Conservation (phyloP, 257 asterid genomes). For the Verbena officinalis region DNA sequence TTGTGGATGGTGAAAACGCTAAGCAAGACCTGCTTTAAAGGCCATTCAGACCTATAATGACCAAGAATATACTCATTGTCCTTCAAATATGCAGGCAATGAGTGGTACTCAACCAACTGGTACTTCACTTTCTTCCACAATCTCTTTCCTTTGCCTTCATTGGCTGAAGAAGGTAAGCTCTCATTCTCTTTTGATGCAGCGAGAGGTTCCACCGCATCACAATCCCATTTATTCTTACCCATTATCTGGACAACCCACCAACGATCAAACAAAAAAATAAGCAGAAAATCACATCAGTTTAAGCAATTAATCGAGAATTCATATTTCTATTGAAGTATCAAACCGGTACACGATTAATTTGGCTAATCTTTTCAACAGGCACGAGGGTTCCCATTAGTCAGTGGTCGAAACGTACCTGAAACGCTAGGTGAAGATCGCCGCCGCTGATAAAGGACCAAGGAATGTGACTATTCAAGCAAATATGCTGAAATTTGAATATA, state of each 20-base stretch:
- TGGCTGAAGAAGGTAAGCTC: conserved; percentile 26
- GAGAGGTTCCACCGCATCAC: conserved; percentile 25
- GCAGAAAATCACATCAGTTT: conserved; percentile 2
- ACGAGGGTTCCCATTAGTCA: neutral
- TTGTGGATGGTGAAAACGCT: conserved; percentile 92
- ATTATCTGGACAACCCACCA: conserved; percentile 43
- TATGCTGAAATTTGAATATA: neutral
- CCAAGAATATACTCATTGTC: conserved; percentile 87
- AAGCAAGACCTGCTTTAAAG: conserved; percentile 74
- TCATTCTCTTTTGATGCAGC: conserved; percentile 42
- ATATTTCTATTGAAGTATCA: neutral
- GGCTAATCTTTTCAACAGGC: neutral
- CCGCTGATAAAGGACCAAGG: conserved; percentile 11
- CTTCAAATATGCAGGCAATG: conserved; percentile 91
- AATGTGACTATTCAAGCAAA: conserved; percentile 16
- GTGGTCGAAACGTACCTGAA: conserved; percentile 31
- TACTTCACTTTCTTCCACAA: conserved; percentile 92
- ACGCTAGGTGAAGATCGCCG: conserved; percentile 24
- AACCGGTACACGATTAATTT: neutral
- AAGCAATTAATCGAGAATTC: neutral
- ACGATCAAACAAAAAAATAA: conserved; percentile 26
- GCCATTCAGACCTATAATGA: conserved; percentile 90
- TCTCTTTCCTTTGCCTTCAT: conserved; percentile 66
- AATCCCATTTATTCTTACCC: conserved; percentile 46
- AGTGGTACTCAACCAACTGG: conserved; percentile 92